phyloP scores from a whole-genome alignment of 2,329 filamentous ascomycete genomes.

The Calonectria fujianensis region DNA sequence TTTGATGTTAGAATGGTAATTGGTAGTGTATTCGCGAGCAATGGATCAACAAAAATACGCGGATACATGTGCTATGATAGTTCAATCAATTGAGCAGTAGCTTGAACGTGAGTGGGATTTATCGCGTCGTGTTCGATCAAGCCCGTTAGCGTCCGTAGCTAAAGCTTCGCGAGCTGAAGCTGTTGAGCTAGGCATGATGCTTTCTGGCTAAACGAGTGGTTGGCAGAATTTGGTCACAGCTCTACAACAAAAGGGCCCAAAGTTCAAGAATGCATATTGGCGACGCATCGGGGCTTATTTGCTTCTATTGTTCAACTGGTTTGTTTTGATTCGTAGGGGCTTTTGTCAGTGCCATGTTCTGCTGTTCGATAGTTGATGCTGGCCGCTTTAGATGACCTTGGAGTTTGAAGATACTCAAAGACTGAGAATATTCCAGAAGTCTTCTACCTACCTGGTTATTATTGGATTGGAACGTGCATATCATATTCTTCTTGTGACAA shows the following conservation, averaged over 20 bases:
- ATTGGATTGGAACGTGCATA: neutral
- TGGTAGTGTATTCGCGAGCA: neutral
- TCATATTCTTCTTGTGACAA: neutral
- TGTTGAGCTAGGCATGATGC: neutral
- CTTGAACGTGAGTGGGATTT: neutral
- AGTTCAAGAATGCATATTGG: neutral
- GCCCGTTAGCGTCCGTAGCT: neutral
- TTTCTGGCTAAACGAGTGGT: neutral
- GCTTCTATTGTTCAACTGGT: neutral
- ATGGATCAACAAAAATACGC: neutral
- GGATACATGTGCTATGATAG: neutral
- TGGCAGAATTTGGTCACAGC: neutral
- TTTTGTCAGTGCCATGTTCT: neutral
- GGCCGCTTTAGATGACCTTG: neutral
- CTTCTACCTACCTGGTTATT: neutral
- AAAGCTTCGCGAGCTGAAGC: neutral
- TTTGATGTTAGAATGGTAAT: neutral
- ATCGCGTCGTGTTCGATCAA: neutral
- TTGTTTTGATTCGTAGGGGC: neutral
- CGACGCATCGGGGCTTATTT: neutral
- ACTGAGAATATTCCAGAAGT: neutral
- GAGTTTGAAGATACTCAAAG: neutral
- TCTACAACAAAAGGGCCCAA: neutral
- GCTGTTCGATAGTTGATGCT: neutral
- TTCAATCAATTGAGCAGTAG: neutral